phyloP scores from a whole-genome alignment of 140 eudicot species.

The Oenanthe javanica region DNA sequence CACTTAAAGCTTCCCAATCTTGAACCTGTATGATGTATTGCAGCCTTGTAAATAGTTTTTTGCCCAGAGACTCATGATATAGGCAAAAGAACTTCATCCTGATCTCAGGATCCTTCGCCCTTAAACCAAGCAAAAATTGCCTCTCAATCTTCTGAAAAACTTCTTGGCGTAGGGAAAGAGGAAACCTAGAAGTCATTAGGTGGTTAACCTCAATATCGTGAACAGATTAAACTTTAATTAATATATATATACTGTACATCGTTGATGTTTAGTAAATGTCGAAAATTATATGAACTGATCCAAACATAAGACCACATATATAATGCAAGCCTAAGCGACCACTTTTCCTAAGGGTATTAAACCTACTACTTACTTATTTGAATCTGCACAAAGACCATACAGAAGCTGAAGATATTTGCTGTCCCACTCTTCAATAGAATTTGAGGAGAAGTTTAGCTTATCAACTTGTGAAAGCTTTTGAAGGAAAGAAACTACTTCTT shows the following conservation, averaged over 20 bases:
- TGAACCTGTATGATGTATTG: constrained; percentile 92
- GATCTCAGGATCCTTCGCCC: constrained; percentile 93
- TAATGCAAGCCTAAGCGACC: background rate
- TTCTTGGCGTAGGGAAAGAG: constrained; percentile 73
- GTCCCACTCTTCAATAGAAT: constrained; percentile 84
- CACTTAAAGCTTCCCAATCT: constrained; percentile 98
- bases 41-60: constrained; percentile 77
- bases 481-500: constrained; percentile 90
- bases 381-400: constrained; percentile 97
- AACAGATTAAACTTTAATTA: background rate
- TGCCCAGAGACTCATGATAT: constrained; percentile 93
- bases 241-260: background rate
- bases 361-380: constrained; percentile 52
- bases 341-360: background rate
- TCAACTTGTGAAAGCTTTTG: constrained; percentile 98
- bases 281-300: background rate
- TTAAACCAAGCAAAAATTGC: constrained; percentile 79
- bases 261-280: background rate
- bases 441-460: constrained; percentile 63
- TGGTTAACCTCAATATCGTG: constrained; percentile 2
- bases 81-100: constrained; percentile 79
- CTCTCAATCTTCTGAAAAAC: constrained; percentile 94
- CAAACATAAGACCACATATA: background rate
- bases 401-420: constrained; percentile 83
- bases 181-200: constrained; percentile 48